These are phyloP conservation scores for Dactylellina leptospora DNA, from an alignment of 2,329 filamentous ascomycete genomes.

Conservation along the genomic window DNA sequence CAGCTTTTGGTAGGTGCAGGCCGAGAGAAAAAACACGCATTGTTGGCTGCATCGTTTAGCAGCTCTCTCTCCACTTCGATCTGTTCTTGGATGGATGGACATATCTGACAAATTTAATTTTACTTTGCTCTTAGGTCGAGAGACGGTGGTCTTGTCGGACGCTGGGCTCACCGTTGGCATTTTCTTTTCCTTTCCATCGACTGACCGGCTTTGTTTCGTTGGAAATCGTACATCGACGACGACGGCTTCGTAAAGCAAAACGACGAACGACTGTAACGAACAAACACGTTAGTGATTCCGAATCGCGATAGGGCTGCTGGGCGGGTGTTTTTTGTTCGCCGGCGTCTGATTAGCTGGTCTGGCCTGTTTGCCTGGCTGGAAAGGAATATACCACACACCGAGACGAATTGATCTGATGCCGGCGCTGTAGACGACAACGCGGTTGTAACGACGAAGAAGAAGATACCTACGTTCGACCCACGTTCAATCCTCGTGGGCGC, in stretches of 20 bases:
- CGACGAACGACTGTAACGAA: no score
- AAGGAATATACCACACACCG: neutral
- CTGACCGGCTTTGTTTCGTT: neutral
- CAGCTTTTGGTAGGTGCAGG: constrained; percentile 10
- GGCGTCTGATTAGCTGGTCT: neutral
- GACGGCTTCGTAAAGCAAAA: neutral
- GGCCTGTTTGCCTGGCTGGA: no score
- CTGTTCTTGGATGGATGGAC: no score
- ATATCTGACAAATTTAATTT: no score
- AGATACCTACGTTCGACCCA: neutral
- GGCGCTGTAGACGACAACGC: neutral
- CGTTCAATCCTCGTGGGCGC: neutral
- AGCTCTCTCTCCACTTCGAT: no score
- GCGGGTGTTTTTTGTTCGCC: neutral
- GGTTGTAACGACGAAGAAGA: neutral
- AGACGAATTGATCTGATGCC: neutral
- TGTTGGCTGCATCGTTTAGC: no score
- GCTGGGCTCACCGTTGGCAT: neutral
- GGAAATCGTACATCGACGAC: neutral
- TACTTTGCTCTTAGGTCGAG: neutral
- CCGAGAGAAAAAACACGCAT: no score
- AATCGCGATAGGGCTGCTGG: constrained; percentile 12
- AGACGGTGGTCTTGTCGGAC: neutral
- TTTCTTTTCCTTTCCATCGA: neutral
- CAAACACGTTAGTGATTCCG: constrained; percentile 7